Conservation (phyloP, 108 stramenopile genomes). For the Stephanodiscus triporus region DNA sequence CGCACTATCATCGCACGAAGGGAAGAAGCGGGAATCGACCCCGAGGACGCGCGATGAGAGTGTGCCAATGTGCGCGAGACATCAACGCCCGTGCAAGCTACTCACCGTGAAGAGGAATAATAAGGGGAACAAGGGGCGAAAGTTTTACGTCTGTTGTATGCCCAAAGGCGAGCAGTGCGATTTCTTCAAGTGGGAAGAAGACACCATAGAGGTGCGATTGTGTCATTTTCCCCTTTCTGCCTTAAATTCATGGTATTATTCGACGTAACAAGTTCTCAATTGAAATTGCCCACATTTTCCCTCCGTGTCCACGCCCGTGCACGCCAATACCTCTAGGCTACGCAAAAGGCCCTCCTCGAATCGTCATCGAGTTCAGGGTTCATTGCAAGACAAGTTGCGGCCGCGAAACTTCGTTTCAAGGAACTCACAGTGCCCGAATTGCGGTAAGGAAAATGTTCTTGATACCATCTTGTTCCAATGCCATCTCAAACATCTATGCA, state of each 20-base stretch:
- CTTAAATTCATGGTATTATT: background rate
- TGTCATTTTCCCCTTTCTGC: background rate
- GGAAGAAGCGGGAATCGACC: constrained; percentile 1
- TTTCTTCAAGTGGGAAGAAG: constrained; percentile 90
- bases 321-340: constrained; percentile 38
- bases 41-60: constrained; percentile 7
- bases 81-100: constrained; percentile 77
- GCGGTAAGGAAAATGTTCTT: constrained; percentile 18
- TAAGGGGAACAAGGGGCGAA: constrained; percentile 84
- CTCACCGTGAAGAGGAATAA: constrained; percentile 81
- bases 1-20: constrained; percentile 1
- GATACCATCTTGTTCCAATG: constrained; percentile 1
- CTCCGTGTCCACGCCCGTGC: no score
- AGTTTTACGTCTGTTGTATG: constrained; percentile 86
- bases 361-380: constrained; percentile 79
- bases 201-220: constrained; percentile 61
- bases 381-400: constrained; percentile 78
- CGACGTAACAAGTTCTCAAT: background rate
- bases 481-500: background rate
- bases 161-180: constrained; percentile 89
- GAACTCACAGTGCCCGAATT: constrained; percentile 82
- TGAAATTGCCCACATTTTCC: background rate
- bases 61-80: constrained; percentile 71
- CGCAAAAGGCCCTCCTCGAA: constrained; percentile 57
- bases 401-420: constrained; percentile 59